Percentiles rank a stretch among this genome's conserved stretches.
These are phyloP conservation scores for Neonectria magnoliae DNA, from an alignment of 2,329 filamentous ascomycete species.

Conservation along the genomic window DNA sequence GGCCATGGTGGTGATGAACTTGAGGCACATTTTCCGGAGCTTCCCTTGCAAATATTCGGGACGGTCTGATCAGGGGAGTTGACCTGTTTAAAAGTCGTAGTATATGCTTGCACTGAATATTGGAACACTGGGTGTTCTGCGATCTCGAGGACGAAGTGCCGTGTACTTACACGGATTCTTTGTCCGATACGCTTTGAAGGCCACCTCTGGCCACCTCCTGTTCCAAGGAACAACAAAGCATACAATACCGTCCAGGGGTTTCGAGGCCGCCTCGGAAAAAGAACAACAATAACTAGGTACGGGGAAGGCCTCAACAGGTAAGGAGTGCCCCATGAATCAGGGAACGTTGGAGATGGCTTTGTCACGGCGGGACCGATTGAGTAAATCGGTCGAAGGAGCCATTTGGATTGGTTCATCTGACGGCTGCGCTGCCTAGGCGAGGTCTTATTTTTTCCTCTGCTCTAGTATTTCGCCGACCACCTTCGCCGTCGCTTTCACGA, in stretches of 20 bases:
- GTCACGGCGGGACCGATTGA: too few relatives aligned
- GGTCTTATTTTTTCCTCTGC: slow-evolving; percentile 18
- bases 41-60: background rate
- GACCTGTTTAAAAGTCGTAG: background rate
- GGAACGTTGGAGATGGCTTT: too few relatives aligned
- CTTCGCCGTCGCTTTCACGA: slow-evolving; percentile 76
- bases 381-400: too few relatives aligned
- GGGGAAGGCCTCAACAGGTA: background rate
- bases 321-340: background rate
- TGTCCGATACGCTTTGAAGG: background rate
- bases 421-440: background rate
- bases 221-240: slow-evolving; percentile 11
- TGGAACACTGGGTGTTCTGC: background rate
- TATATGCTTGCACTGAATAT: background rate
- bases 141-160: slow-evolving; percentile 1
- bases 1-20: slow-evolving; percentile 40
- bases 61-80: background rate
- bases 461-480: slow-evolving; percentile 54
- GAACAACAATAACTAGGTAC: background rate
- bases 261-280: background rate
- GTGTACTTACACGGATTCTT: slow-evolving; percentile 18
- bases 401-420: too few relatives aligned
- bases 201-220: slow-evolving; percentile 7
- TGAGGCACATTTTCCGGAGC: slow-evolving; percentile 35
- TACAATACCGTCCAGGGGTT: background rate